Percentiles rank a stretch among this genome's conserved stretches.
phyloP scores from a whole-genome alignment of 2,329 filamentous ascomycete species.

The Penicillium corylophilum region DNA sequence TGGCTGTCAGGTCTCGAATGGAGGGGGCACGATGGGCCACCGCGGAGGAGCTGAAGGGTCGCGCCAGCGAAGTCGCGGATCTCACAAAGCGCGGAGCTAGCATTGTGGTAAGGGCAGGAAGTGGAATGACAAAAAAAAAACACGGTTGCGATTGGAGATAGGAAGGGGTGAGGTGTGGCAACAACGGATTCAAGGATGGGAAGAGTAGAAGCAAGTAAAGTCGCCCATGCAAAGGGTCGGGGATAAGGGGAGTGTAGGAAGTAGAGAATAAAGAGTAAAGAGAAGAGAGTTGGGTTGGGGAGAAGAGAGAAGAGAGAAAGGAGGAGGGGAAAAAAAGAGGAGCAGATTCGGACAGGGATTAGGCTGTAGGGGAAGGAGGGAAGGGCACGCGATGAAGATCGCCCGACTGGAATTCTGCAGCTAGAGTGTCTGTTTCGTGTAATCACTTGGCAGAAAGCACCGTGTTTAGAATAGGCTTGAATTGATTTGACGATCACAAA shows the following conservation, averaged over 20 bases:
- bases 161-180: conserved; percentile 6
- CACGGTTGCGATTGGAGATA: neutral
- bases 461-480: neutral
- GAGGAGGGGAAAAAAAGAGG: neutral
- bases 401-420: neutral
- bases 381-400: neutral
- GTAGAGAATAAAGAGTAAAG: conserved; percentile 3
- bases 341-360: neutral
- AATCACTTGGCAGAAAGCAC: neutral
- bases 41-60: conserved; percentile 60
- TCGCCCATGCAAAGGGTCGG: neutral
- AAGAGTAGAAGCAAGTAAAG: conserved; percentile 7
- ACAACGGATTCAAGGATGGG: conserved; percentile 3
- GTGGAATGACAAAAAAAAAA: conserved; percentile 6
- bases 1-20: conserved; percentile 77
- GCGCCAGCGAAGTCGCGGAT: conserved; percentile 50
- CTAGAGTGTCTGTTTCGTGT: neutral
- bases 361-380: neutral
- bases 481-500: conserved; percentile 1
- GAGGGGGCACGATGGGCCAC: conserved; percentile 62
- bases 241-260: conserved; percentile 2
- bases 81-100: conserved; percentile 51
- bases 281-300: neutral
- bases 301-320: neutral
- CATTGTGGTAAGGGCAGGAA: conserved; percentile 28